Conservation (phyloP, 305 asterid genomes). For the Fraxinus xanthoxyloides region DNA sequence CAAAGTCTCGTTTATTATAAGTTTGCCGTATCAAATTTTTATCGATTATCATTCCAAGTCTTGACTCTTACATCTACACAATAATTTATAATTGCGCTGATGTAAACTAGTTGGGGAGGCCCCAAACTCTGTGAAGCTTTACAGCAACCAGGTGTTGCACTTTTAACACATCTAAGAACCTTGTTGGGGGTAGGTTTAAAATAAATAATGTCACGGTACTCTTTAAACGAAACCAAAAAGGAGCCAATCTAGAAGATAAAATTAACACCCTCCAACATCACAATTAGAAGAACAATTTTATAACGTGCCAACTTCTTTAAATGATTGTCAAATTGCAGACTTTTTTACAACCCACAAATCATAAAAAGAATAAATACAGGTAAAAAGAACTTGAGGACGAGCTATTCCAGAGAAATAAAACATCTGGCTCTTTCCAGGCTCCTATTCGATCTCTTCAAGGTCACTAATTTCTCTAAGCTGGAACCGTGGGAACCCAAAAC, state of each 20-base stretch:
- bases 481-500: not conserved
- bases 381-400: slow-evolving; percentile 9
- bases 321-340: slow-evolving; percentile 6
- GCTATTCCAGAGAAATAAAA: slow-evolving; percentile 10
- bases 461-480: not conserved
- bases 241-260: not conserved
- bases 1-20: not conserved
- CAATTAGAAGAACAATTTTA: not conserved
- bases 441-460: not conserved
- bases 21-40: not conserved
- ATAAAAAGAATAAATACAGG: slow-evolving; percentile 14
- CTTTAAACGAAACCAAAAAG: not conserved
- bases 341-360: slow-evolving; percentile 7
- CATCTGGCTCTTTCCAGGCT: not conserved
- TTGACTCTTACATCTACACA: not conserved
- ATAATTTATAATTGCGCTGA: not conserved
- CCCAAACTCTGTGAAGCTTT: not conserved
- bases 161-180: not conserved
- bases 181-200: not conserved
- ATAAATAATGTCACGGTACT: too few species aligned
- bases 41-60: not conserved
- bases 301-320: not conserved
- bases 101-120: not conserved
- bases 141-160: not conserved
- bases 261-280: not conserved